These are phyloP conservation scores for Leishmania turanica DNA, from an alignment of 208 protist genomes.

Conservation along the genomic window DNA sequence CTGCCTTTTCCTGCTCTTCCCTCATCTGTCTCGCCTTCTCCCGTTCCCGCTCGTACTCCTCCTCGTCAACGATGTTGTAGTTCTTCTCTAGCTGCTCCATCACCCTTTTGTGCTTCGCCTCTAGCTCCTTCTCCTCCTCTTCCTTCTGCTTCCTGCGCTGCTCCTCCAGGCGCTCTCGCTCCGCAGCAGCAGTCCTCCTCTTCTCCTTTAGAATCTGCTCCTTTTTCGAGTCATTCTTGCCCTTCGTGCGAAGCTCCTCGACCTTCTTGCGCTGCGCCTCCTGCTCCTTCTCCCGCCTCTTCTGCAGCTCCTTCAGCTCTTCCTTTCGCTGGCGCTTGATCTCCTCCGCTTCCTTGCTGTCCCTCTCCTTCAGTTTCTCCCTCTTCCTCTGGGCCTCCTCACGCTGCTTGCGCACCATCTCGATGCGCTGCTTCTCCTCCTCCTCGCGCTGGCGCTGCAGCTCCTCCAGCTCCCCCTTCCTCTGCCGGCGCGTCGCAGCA, in stretches of 20 bases:
- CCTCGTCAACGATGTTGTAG: slow-evolving; percentile 58
- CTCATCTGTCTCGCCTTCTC: slow-evolving; percentile 38
- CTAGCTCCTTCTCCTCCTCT: slow-evolving; percentile 43
- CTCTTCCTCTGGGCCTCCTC: slow-evolving; percentile 33
- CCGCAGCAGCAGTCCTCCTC: slow-evolving; percentile 34
- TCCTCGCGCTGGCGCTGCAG: slow-evolving; percentile 23
- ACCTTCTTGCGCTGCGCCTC: slow-evolving; percentile 25
- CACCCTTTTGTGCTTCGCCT: slow-evolving; percentile 50
- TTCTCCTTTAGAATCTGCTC: slow-evolving; percentile 40
- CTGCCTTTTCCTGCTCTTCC: slow-evolving; percentile 41
- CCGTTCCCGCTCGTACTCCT: slow-evolving; percentile 39
- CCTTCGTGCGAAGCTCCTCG: slow-evolving; percentile 15
- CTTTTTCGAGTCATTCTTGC: slow-evolving; percentile 28
- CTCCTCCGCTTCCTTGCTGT: slow-evolving; percentile 19
- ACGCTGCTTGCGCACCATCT: slow-evolving; percentile 31
- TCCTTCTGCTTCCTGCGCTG: slow-evolving; percentile 51
- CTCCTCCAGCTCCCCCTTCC: slow-evolving; percentile 23
- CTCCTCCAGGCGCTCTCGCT: slow-evolving; percentile 42
- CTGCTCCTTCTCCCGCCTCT: slow-evolving; percentile 37
- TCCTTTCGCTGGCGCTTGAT: slow-evolving; percentile 38
- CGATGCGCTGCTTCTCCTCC: slow-evolving; percentile 35
- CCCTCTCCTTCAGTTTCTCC: slow-evolving; percentile 31
- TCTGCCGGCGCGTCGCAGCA: slow-evolving; percentile 22
- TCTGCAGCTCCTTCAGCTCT: slow-evolving; percentile 31
- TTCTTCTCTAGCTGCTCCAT: slow-evolving; percentile 60